phyloP scores from a whole-genome alignment of 2,329 filamentous ascomycete genomes.

The Purpureocillium lavendulum region DNA sequence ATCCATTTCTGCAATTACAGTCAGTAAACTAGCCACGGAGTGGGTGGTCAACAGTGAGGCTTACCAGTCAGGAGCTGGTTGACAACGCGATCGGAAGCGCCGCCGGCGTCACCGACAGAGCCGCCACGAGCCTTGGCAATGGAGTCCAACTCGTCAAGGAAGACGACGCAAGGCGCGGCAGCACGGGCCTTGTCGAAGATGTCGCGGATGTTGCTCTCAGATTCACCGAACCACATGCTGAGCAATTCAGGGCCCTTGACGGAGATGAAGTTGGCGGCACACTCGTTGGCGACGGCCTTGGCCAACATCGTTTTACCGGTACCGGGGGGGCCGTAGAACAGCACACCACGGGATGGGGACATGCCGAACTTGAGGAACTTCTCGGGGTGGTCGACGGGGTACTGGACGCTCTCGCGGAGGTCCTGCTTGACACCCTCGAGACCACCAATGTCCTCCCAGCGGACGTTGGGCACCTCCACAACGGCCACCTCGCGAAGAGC shows the following conservation, averaged over 20 bases:
- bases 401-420: conserved; percentile 97
- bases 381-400: conserved; percentile 97
- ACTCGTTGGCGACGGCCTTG: conserved; percentile 99
- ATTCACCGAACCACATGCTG: conserved; percentile 99
- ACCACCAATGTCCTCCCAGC: conserved; percentile 99
- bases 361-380: conserved; percentile 99
- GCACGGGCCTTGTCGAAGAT: conserved; percentile 99
- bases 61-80: conserved; percentile 97
- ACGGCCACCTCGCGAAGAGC: conserved; percentile 97
- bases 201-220: conserved; percentile 98
- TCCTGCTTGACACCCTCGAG: conserved; percentile 98
- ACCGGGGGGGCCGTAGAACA: conserved; percentile 98
- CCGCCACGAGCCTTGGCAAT: conserved; percentile 99
- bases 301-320: conserved; percentile 99
- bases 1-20: conserved; percentile 69
- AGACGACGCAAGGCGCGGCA: conserved; percentile 95
- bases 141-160: conserved; percentile 96
- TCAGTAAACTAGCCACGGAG: conserved; percentile 26
- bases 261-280: conserved; percentile 98
- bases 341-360: conserved; percentile 92
- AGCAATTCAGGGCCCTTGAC: conserved; percentile 97
- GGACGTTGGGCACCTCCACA: conserved; percentile 97
- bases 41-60: conserved; percentile 18
- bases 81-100: conserved; percentile 98
- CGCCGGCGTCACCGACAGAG: conserved; percentile 89